Conservation (phyloP, 345 rosid species). For the Geranium rotundifolium region DNA sequence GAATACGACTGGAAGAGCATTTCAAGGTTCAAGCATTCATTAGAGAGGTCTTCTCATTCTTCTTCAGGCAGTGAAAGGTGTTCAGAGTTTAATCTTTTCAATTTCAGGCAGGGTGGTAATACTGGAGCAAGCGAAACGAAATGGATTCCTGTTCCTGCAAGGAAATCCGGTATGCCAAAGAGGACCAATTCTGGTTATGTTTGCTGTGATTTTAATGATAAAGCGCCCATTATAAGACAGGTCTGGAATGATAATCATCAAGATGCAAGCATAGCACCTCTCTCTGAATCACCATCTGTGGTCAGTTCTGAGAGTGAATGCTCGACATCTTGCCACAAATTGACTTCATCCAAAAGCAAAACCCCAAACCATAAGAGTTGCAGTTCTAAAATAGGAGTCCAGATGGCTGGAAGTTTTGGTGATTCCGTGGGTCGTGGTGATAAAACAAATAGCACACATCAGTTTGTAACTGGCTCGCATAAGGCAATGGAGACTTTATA, state of each 20-base stretch:
- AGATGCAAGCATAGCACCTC: neutral
- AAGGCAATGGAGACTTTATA: conserved; percentile 5
- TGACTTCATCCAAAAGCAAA: conserved; percentile 4
- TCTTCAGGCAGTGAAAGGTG: conserved; percentile 1
- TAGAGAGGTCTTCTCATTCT: conserved; percentile 4
- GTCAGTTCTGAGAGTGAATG: conserved; percentile 1
- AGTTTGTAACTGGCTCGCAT: conserved; percentile 1
- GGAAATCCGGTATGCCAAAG: conserved; percentile 3
- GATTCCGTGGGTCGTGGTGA: conserved; percentile 4
- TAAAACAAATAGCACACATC: conserved; percentile 3
- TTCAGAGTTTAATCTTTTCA: neutral
- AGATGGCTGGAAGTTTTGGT: neutral
- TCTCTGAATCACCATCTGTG: conserved; percentile 1
- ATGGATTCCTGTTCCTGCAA: conserved; percentile 9
- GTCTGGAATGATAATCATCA: neutral
- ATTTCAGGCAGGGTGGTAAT: conserved; percentile 1
- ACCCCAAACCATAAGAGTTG: conserved; percentile 1
- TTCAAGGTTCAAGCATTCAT: conserved; percentile 2
- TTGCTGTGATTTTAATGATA: neutral
- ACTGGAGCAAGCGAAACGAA: conserved; percentile 8
- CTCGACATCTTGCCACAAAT: neutral
- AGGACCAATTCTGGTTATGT: conserved; percentile 3
- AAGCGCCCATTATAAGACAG: neutral
- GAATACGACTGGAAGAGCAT: conserved; percentile 2
- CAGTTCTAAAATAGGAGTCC: neutral